Evolutionary conservation across 148 eudicot genomes (phyloP).

Genomic region (Amaranthus palmeri): DNA sequence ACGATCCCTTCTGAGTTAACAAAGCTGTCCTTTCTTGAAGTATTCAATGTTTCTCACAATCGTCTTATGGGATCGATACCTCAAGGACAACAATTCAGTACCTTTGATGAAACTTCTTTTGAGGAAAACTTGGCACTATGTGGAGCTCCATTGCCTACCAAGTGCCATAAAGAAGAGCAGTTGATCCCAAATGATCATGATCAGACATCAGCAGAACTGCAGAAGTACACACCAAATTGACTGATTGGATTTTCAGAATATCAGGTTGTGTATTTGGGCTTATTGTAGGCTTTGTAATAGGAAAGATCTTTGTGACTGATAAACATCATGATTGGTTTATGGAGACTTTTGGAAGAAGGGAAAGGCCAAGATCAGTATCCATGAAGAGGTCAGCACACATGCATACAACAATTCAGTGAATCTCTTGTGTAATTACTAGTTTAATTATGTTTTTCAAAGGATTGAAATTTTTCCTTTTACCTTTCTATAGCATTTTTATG

Average conservation of each 20-base stretch:
- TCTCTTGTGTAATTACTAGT: too few species aligned
- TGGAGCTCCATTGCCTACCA: constrained; percentile 28
- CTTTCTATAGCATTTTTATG: too few species aligned
- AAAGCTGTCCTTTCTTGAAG: constrained; percentile 21
- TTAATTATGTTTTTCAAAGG: too few species aligned
- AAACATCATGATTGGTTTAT: constrained; percentile 17
- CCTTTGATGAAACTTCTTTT: constrained; percentile 28
- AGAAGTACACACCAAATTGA: constrained; percentile 2
- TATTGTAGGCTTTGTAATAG: constrained; percentile 23
- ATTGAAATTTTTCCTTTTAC: too few species aligned
- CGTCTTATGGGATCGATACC: constrained; percentile 29
- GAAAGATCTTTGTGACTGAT: constrained; percentile 19
- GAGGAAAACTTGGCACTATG: constrained; percentile 30
- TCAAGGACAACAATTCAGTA: constrained; percentile 22
- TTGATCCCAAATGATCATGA: not conserved
- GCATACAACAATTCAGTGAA: too few species aligned
- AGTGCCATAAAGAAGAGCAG: constrained; percentile 1
- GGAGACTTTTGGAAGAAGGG: constrained; percentile 11
- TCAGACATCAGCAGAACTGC: not conserved
- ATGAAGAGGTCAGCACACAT: too few species aligned
- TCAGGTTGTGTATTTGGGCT: constrained; percentile 28
- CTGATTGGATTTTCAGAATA: constrained; percentile 27
- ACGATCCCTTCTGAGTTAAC: constrained; percentile 25
- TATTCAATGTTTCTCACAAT: constrained; percentile 32
- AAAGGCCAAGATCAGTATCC: too few species aligned